Conservation (phyloP, 768 basidiomycete genomes). For the Tylopilus felleus region DNA sequence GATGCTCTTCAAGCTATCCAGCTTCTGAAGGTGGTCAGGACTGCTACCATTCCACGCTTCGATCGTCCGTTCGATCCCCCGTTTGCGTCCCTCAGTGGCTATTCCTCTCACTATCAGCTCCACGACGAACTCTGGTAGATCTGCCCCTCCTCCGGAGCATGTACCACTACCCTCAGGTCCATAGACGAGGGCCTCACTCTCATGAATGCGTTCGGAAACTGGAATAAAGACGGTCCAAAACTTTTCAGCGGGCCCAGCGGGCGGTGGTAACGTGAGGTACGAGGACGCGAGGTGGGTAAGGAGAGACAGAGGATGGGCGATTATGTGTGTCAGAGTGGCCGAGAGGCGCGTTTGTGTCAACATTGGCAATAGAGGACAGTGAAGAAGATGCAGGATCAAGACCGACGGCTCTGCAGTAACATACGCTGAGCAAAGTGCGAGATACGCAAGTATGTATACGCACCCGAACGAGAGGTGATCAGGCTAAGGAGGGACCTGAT, state of each 20-base stretch:
- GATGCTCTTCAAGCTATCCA: constrained; percentile 51
- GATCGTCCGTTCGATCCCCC: constrained; percentile 54
- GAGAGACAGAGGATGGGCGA: constrained; percentile 67
- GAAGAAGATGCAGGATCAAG: constrained; percentile 55
- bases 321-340: constrained; percentile 57
- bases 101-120: constrained; percentile 55
- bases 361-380: constrained; percentile 49
- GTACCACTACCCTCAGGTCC: constrained; percentile 52
- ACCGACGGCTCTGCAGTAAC: constrained; percentile 46
- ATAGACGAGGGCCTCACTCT: constrained; percentile 60
- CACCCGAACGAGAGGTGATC: constrained; percentile 51
- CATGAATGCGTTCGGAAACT: constrained; percentile 55
- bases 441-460: constrained; percentile 13
- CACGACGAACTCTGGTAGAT: constrained; percentile 50
- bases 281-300: constrained; percentile 64
- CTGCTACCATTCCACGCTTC: constrained; percentile 56
- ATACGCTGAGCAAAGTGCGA: constrained; percentile 7
- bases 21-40: constrained; percentile 46
- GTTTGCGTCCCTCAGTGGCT: constrained; percentile 43
- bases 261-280: constrained; percentile 71
- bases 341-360: constrained; percentile 65
- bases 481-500: constrained; percentile 45
- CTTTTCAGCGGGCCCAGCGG: constrained; percentile 55
- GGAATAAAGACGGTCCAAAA: constrained; percentile 82
- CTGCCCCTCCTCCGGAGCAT: constrained; percentile 32